Conservation (phyloP, 495 filamentous ascomycete species). For the Neurospora sp. region DNA sequence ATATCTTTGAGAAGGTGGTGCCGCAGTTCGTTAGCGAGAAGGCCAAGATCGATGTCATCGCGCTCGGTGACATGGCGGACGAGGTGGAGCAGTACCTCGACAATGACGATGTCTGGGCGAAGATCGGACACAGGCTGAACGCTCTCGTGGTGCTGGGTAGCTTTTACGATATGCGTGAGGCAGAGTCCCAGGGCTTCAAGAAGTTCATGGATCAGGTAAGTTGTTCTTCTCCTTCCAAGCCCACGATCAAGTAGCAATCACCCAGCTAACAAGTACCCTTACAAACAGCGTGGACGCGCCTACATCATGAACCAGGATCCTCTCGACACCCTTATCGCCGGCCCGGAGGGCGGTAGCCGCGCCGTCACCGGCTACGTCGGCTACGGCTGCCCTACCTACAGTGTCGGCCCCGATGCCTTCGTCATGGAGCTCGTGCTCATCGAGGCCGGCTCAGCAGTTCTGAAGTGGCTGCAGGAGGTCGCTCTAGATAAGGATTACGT, state of each 20-base stretch:
- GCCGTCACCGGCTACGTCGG: slow-evolving; percentile 15
- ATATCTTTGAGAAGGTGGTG: slow-evolving; percentile 55
- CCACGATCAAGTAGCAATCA: background rate
- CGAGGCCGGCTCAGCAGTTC: slow-evolving; percentile 20
- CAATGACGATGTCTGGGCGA: slow-evolving; percentile 38
- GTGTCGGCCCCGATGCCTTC: slow-evolving; percentile 25
- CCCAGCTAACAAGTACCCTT: background rate
- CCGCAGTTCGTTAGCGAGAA: slow-evolving; percentile 28
- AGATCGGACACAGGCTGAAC: slow-evolving; percentile 25
- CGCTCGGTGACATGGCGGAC: slow-evolving; percentile 46
- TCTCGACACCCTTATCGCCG: slow-evolving; percentile 37
- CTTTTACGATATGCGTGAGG: slow-evolving; percentile 17
- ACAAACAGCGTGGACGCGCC: slow-evolving; percentile 43
- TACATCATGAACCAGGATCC: slow-evolving; percentile 46
- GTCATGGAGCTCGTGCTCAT: slow-evolving; percentile 30
- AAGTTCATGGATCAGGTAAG: slow-evolving; percentile 39
- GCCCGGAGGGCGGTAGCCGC: slow-evolving; percentile 27
- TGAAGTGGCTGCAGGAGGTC: slow-evolving; percentile 38
- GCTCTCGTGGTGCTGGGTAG: slow-evolving; percentile 33
- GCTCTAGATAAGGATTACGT: slow-evolving; percentile 11
- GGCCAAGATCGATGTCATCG: slow-evolving; percentile 56
- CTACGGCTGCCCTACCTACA: slow-evolving; percentile 38
- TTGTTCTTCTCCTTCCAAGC: background rate
- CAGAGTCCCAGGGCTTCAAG: slow-evolving; percentile 30
- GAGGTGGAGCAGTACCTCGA: slow-evolving; percentile 46